Evolutionary conservation across 345 rosid species (phyloP), one percentile per base, ranked within the genome.

Genomic region (Citrus sp.): DNA sequence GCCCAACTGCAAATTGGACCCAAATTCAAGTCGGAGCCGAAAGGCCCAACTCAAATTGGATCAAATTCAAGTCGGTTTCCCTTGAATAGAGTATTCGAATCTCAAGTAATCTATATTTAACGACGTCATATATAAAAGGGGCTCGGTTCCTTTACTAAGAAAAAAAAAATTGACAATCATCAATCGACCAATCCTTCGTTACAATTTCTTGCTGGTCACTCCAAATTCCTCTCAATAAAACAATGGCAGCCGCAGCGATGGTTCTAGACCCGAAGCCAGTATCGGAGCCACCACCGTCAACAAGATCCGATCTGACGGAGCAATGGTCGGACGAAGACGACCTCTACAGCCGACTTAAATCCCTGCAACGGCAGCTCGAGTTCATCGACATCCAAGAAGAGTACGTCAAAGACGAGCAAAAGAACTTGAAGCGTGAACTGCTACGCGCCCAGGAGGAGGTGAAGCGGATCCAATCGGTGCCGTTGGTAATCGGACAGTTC

Each of bases 401-500:
- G 87, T 95, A 95, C 68, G 97, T 95, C 59, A 95, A 95, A 80
- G 99, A 95, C 80, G 99, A 95, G 88, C 97, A 89, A 78, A 95
- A 95, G 90, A 95, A 95, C 77, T 88, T 95, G 63, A 93, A 95
- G 85, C 82, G 98, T 7, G 99, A 95, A 89, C 91, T 88, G 2
- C 88, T 93, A 25, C 86, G 99, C 21, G 98, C 99, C 13, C 97
- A 95, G 86, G 99, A 95, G 72, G 99, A 95, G 91, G 99, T 95
- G 65, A 95, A 95, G 82, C 87, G 99, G 80, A 95, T 95, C 83
- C 98, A 95, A 78, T 95, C 99, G 56, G 99, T 95, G 60, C 99
- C 99, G 10, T 82, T 95, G 3, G 99, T 95, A 22, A 93, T 95
- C 16, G 99, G 99, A 7, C 99, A 96, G 83, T 96, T 96, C 85